Conservation (phyloP, 169 alveolate genomes). For the Eimeria mitis region DNA sequence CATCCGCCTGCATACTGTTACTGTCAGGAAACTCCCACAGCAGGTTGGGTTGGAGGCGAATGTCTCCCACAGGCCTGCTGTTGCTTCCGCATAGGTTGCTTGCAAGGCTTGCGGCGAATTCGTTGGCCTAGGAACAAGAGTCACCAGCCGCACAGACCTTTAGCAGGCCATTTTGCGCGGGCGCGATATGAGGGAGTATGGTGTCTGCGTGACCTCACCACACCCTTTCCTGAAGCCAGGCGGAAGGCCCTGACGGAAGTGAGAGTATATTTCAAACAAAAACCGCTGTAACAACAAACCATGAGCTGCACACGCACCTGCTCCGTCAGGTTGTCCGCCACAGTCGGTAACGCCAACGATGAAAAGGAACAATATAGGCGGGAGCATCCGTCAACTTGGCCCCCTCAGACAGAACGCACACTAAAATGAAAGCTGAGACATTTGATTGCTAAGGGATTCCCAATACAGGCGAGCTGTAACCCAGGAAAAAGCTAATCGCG, state of each 20-base stretch:
- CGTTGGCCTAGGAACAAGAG: not conserved
- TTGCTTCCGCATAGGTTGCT: not conserved
- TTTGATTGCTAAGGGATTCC: not conserved
- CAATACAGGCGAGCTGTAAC: not conserved
- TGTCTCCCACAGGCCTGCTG: not conserved
- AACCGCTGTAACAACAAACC: slow-evolving; percentile 10
- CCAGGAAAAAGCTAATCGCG: not conserved
- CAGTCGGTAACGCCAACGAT: slow-evolving; percentile 9
- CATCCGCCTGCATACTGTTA: not conserved
- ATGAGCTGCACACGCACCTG: not conserved
- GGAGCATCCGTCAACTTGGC: not conserved
- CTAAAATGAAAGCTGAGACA: not conserved
- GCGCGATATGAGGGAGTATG: not conserved
- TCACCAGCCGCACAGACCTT: not conserved
- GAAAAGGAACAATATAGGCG: not conserved
- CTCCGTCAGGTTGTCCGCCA: not conserved
- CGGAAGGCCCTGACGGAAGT: not conserved
- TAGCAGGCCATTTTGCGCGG: slow-evolving; percentile 10
- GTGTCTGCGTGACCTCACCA: not conserved
- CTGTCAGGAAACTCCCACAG: not conserved
- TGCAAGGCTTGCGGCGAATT: not conserved
- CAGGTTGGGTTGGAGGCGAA: not conserved
- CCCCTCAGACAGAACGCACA: slow-evolving; percentile 7
- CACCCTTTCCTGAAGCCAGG: not conserved
- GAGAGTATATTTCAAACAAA: not conserved